phyloP scores from a whole-genome alignment of 2,329 filamentous ascomycete genomes.

The Stachybotrys chartarum region DNA sequence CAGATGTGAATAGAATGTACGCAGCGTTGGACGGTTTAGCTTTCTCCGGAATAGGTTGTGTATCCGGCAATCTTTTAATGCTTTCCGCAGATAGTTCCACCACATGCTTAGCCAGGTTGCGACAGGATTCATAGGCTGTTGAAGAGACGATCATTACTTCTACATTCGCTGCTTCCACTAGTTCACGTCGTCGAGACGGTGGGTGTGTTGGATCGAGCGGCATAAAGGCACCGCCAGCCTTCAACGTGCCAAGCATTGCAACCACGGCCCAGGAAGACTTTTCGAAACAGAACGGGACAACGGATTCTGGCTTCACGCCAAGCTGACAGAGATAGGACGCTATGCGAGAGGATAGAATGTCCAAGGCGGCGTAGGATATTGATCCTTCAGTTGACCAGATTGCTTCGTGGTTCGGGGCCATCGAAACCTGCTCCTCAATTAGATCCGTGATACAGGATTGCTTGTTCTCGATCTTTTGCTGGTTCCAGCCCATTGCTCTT shows the following conservation, averaged over 20 bases:
- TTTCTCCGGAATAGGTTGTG: neutral
- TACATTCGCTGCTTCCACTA: neutral
- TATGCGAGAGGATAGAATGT: slow-evolving; percentile 3
- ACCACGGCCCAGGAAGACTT: slow-evolving; percentile 8
- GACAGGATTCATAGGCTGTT: neutral
- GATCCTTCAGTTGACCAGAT: slow-evolving; percentile 11
- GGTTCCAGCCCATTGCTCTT: neutral
- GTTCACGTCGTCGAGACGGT: neutral
- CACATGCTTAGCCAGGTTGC: neutral
- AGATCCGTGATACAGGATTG: neutral
- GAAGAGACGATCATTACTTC: neutral
- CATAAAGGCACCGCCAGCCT: slow-evolving; percentile 7
- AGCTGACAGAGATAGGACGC: neutral
- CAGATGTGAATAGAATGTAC: neutral
- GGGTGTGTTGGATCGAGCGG: slow-evolving; percentile 6
- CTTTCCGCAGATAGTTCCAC: neutral
- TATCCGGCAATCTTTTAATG: neutral
- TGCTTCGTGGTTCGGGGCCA: slow-evolving; percentile 5
- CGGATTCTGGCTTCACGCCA: slow-evolving; percentile 12
- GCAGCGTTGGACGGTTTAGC: neutral
- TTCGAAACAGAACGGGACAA: slow-evolving; percentile 7
- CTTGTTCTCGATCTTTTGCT: neutral
- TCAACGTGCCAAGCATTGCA: slow-evolving; percentile 5
- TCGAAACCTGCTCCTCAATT: neutral
- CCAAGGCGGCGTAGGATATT: neutral